These are phyloP conservation scores for Zygotorulaspora florentina DNA, from an alignment of 805 yeast genomes.

Conservation along the genomic window DNA sequence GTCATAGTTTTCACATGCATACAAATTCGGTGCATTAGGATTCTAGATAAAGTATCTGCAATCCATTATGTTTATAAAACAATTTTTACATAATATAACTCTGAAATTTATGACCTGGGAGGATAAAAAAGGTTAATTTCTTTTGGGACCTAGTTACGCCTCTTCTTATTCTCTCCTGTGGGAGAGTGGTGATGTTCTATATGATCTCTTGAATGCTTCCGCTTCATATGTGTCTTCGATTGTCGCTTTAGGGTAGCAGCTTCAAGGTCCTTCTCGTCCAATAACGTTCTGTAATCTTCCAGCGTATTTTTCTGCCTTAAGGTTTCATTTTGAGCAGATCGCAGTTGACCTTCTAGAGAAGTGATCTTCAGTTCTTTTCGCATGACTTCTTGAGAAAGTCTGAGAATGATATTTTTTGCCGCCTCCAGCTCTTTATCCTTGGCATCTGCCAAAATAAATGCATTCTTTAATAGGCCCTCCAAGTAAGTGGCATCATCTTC, in stretches of 20 bases:
- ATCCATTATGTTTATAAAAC: no score
- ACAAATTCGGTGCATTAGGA: no score
- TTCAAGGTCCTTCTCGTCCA: conserved; percentile 10
- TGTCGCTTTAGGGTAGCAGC: conserved; percentile 1
- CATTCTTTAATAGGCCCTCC: conserved; percentile 5
- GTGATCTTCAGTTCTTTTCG: conserved; percentile 20
- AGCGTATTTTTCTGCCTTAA: conserved; percentile 1
- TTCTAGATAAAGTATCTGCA: no score
- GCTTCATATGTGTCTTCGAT: background rate
- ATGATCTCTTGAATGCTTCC: background rate
- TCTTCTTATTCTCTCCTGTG: background rate
- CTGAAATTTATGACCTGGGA: no score
- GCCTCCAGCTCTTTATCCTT: conserved; percentile 15
- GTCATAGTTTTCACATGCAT: no score
- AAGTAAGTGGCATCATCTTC: background rate
- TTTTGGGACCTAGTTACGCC: background rate
- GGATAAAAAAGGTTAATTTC: background rate
- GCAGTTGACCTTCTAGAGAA: conserved; percentile 18
- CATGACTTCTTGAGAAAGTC: conserved; percentile 18
- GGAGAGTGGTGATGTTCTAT: background rate
- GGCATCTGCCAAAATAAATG: conserved; percentile 8
- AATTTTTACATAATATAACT: no score
- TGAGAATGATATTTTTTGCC: conserved; percentile 13
- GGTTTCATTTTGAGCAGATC: conserved; percentile 1
- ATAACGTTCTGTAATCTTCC: conserved; percentile 5